Conservation (phyloP, 1,139 yeast genomes). For the Hemisphaericaspora lyxosophila region DNA sequence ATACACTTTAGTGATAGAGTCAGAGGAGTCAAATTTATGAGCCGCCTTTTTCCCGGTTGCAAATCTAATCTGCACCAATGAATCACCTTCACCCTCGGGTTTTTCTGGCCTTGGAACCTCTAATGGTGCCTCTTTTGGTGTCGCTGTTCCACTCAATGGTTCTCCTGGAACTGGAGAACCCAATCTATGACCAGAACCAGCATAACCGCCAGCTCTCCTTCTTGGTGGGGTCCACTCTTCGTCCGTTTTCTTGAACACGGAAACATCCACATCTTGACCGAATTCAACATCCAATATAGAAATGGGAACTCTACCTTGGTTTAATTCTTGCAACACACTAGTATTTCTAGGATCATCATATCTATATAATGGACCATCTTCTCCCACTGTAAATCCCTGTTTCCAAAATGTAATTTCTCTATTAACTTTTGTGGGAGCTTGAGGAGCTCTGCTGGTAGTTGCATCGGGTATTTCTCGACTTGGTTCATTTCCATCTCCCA, state of each 20-base stretch:
- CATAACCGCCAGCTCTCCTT: constrained; percentile 66
- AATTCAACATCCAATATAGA: constrained; percentile 75
- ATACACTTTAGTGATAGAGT: constrained; percentile 67
- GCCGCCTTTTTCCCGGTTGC: constrained; percentile 77
- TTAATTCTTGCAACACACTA: constrained; percentile 72
- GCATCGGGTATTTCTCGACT: constrained; percentile 35
- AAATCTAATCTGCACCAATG: constrained; percentile 78
- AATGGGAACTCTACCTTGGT: constrained; percentile 92
- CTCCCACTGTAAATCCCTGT: constrained; percentile 94
- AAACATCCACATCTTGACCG: constrained; percentile 96
- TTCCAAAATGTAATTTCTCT: constrained; percentile 92
- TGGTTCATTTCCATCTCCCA: constrained; percentile 64
- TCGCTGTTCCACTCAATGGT: constrained; percentile 13
- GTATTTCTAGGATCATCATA: constrained; percentile 91
- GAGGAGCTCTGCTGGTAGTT: constrained; percentile 15
- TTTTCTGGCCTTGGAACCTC: constrained; percentile 9
- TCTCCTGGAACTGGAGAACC: constrained; percentile 91
- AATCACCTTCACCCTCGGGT: constrained; percentile 52
- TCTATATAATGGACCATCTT: constrained; percentile 79
- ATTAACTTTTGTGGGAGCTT: constrained; percentile 51
- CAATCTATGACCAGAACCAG: constrained; percentile 81
- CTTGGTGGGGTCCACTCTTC: constrained; percentile 81
- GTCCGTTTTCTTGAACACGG: constrained; percentile 75
- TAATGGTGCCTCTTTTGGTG: constrained; percentile 13
- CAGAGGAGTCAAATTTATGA: constrained; percentile 63